Base-by-base conservation (phyloP, 2,329 filamentous ascomycete species). In the Teratosphaeria viscida region DNA sequence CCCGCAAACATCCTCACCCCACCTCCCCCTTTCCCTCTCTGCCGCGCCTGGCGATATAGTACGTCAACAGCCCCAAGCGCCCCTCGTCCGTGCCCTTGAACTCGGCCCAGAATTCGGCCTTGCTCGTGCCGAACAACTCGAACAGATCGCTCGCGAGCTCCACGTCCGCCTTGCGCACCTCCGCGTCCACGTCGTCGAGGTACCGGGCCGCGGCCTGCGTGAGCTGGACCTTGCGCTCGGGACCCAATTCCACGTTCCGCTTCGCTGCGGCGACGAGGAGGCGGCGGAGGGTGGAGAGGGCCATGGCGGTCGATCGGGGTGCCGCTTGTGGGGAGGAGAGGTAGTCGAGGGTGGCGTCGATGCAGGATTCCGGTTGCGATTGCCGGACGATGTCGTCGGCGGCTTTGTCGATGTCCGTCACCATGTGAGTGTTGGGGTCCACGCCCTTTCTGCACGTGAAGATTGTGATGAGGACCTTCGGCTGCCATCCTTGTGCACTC, bases 131-230 rank as follows among this genome's bases (percentile, higher is more conserved):
- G 53, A 65, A 68, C 8, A 65, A 52, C 37, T 74, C 72, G 70
- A 91, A 87, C 62, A 91, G 74, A 60, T 85, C 84, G 29, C 90
- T 85, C 66, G 88, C 90, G n/a, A 91, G 79, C 70, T 89, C 85
- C 54, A 91, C 86, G n/a, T 88, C 86, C 62, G 89, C 88, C 79
- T 90, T 88, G 49, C 72, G 61, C 11, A 73, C 69, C 57, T 73
- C 71, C 11, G 69, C 67, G 29, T 73, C 66, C 14, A 54, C 52
- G 57, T 69, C 63, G 49, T 65, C 64, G 53, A 70, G 61, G 54
- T 61, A 67, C 37, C 60, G 61, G 16, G 67, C 66, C 10, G 69
- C 65, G 2, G 68, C 64, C 52, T 65, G 60, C 29, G 67, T 67
- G 6, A 71, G 62, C 10, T 64, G 61, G 11, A 61, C 54, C 27